Base-by-base conservation (phyloP, 108 stramenopile genomes). In the Stephanodiscus minutulus region DNA sequence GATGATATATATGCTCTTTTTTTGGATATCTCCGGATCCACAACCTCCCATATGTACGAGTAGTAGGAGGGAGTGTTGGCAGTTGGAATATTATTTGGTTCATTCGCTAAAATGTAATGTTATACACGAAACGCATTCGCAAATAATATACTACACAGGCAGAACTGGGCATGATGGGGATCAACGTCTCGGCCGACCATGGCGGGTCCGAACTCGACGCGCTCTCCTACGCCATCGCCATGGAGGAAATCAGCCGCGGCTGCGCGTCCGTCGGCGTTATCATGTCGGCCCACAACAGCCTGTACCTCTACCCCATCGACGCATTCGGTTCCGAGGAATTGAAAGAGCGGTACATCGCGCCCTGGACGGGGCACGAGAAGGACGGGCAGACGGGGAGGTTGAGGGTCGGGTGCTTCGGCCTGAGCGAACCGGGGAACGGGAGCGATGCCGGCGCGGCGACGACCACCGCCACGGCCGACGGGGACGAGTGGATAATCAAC, bases 211-310 rank as follows among this genome's bases (percentile, higher is more conserved):
- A 87, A 50, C 83, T 99, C 61, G 98, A 99, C 84, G 91, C 95
- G 46, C 64, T 99, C 25, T 85, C 92, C 37, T 99, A 99, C 72
- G 98, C 98, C 47, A 98, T 99, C 74, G 98, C 97, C 55, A 97
- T 99, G 91, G 98, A 99, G 72, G 98, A 99, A 80, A 96, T 99
- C 56, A 90, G 88, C 56, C 91, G 98, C 13, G 98, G 96, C 24
- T 97, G 97, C 72, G 98, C 98, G 1, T 88, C 87, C 55, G 92
- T 93, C 7, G 98, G 98, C 11, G 97, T 99, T 49, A 97, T 98
- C 75, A 96, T 97, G 96, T 90, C 90, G 37, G 97, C 91, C 17
- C 93, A 97, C 86, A 96, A 96, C 74, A 95, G 93, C 25, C 83
- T 99, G 5, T 99, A 98, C 69, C 83, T 96, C 68, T 96, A 82